Conservation (phyloP, 768 basidiomycete genomes). For the Calocybe indica region DNA sequence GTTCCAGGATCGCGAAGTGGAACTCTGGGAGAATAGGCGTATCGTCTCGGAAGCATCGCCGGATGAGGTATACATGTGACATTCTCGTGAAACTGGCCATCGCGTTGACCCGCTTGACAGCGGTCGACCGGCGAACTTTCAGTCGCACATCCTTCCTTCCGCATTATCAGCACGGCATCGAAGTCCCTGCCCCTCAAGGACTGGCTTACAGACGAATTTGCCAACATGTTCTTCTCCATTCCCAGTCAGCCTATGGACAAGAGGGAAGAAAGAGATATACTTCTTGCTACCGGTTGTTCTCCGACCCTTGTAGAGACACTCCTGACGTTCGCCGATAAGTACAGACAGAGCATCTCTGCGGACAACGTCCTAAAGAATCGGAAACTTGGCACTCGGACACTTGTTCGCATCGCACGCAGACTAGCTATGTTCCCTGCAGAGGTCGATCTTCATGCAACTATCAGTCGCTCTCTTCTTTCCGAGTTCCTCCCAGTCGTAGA, state of each 20-base stretch:
- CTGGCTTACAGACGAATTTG: conserved; percentile 62
- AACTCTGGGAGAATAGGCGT: conserved; percentile 60
- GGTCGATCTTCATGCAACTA: conserved; percentile 39
- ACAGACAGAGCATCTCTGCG: conserved; percentile 45
- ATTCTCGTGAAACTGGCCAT: not conserved
- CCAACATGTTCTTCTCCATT: conserved; percentile 66
- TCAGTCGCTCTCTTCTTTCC: conserved; percentile 44
- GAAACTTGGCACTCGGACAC: conserved; percentile 55
- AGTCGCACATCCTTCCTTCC: conserved; percentile 51
- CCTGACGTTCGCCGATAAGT: conserved; percentile 51
- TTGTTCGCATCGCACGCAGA: conserved; percentile 48
- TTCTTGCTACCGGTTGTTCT: conserved; percentile 46
- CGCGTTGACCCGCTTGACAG: conserved; percentile 8
- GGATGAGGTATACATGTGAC: conserved; percentile 31
- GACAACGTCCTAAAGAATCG: conserved; percentile 57
- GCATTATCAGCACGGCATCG: conserved; percentile 56
- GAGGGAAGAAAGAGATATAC: conserved; percentile 43
- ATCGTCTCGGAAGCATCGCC: conserved; percentile 43
- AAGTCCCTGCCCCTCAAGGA: conserved; percentile 62
- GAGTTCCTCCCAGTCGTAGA: conserved; percentile 61
- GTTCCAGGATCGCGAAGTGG: conserved; percentile 55
- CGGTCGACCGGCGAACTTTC: conserved; percentile 34
- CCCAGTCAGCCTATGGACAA: conserved; percentile 54
- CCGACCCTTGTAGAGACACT: conserved; percentile 29
- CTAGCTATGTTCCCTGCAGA: conserved; percentile 39